Conservation (phyloP, 73 alveolate genomes). For the Paramecium primaurelia region DNA sequence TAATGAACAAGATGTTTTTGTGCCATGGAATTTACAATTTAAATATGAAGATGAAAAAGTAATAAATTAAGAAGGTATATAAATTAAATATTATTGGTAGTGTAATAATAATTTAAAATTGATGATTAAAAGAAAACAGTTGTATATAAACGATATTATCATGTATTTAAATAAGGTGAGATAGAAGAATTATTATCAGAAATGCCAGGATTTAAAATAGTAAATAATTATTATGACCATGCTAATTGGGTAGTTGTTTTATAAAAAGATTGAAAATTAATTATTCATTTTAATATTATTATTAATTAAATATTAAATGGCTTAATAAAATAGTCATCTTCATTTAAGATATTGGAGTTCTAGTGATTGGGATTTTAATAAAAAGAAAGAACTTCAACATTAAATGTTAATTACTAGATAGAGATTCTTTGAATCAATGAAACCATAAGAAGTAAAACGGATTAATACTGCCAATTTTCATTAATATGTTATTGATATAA, state of each 20-base stretch:
- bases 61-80: slow-evolving; percentile 65
- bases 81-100: slow-evolving; percentile 46
- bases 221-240: slow-evolving; percentile 92
- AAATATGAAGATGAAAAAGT: slow-evolving; percentile 82
- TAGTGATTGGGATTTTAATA: slow-evolving; percentile 41
- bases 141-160: slow-evolving; percentile 95
- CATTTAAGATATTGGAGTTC: slow-evolving; percentile 27
- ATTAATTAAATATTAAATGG: not conserved
- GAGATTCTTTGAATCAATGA: slow-evolving; percentile 40
- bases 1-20: slow-evolving; percentile 93
- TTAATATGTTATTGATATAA: not conserved
- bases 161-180: slow-evolving; percentile 96
- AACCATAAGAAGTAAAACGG: not conserved
- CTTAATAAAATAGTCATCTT: not conserved
- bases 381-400: slow-evolving; percentile 9
- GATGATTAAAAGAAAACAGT: slow-evolving; percentile 86
- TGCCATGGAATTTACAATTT: slow-evolving; percentile 97
- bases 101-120: slow-evolving; percentile 29
- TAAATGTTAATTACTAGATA: not conserved
- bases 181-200: slow-evolving; percentile 86
- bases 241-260: slow-evolving; percentile 96
- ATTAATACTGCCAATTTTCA: slow-evolving; percentile 5
- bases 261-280: slow-evolving; percentile 70
- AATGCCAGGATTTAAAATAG: slow-evolving; percentile 67
- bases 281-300: slow-evolving; percentile 5